Percentiles rank a stretch among this genome's conserved stretches.
Evolutionary conservation across 2,329 filamentous ascomycete species (phyloP).

Genomic region (Lasiodiplodia hormozganensis): DNA sequence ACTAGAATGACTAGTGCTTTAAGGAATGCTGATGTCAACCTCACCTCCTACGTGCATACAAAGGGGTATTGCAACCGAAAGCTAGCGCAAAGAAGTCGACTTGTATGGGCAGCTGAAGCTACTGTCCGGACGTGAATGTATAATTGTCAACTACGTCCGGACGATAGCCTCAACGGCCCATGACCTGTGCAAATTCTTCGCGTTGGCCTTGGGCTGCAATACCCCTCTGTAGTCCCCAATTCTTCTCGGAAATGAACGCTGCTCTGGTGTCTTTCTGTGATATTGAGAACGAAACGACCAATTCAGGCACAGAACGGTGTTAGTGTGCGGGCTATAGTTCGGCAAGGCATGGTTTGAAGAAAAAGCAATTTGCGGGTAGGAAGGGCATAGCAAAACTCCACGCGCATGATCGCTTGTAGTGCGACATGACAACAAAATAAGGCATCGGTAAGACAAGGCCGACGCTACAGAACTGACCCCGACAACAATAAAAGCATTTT

Average conservation of each 20-base stretch:
- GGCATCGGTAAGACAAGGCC: neutral
- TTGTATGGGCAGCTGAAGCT: too few relatives aligned
- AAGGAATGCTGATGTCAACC: too few relatives aligned
- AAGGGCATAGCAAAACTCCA: neutral
- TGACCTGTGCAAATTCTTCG: too few relatives aligned
- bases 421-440: slow-evolving; percentile 3
- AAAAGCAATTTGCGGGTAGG: neutral
- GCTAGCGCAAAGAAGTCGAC: too few relatives aligned
- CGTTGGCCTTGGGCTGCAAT: too few relatives aligned
- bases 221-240: too few relatives aligned
- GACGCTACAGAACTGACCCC: neutral
- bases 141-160: too few relatives aligned
- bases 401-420: neutral
- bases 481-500: neutral
- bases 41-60: too few relatives aligned
- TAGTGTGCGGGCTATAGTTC: neutral
- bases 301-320: neutral
- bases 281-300: neutral
- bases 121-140: too few relatives aligned
- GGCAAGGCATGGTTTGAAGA: neutral
- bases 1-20: too few relatives aligned
- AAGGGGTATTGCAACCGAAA: too few relatives aligned
- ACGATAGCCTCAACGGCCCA: too few relatives aligned
- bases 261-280: neutral
- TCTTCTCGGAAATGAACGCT: neutral